Conservation (phyloP, 768 basidiomycete genomes). For the Pholiota molesta region DNA sequence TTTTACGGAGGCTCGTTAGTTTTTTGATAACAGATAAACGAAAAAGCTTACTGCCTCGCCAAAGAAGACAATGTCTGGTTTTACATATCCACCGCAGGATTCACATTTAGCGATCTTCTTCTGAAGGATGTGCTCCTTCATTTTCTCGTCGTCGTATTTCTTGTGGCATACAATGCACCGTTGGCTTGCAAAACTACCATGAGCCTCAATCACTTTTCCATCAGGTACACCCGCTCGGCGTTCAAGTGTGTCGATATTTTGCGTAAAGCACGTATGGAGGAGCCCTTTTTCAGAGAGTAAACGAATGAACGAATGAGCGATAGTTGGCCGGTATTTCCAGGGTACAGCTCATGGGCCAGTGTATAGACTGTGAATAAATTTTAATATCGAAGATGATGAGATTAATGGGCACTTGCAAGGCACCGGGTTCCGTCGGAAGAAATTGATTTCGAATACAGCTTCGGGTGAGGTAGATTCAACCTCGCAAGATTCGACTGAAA, state of each 20-base stretch:
- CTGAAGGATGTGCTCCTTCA: conserved; percentile 63
- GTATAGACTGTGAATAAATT: conserved; percentile 74
- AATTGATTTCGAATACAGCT: conserved; percentile 92
- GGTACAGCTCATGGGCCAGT: conserved; percentile 91
- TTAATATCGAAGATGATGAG: background rate
- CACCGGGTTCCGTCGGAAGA: conserved; percentile 77
- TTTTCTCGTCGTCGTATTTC: conserved; percentile 64
- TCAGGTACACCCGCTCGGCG: conserved; percentile 77
- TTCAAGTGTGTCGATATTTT: conserved; percentile 94
- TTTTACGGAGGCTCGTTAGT: background rate
- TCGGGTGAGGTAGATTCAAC: conserved; percentile 86
- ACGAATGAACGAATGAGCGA: conserved; percentile 88
- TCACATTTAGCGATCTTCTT: conserved; percentile 72
- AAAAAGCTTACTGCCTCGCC: conserved; percentile 65
- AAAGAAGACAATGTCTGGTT: conserved; percentile 96
- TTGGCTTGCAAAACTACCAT: conserved; percentile 91
- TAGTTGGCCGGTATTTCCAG: conserved; percentile 85
- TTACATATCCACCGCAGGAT: conserved; percentile 72
- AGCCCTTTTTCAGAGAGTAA: conserved; percentile 71
- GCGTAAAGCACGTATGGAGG: conserved; percentile 82
- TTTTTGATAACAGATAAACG: background rate
- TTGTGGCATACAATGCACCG: conserved; percentile 76
- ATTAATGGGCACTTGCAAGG: conserved; percentile 58
- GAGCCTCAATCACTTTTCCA: conserved; percentile 86
- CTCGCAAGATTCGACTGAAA: conserved; percentile 76